Evolutionary conservation across 352 stramenopile species (phyloP).

Genomic region (Globisporangium emineosum): DNA sequence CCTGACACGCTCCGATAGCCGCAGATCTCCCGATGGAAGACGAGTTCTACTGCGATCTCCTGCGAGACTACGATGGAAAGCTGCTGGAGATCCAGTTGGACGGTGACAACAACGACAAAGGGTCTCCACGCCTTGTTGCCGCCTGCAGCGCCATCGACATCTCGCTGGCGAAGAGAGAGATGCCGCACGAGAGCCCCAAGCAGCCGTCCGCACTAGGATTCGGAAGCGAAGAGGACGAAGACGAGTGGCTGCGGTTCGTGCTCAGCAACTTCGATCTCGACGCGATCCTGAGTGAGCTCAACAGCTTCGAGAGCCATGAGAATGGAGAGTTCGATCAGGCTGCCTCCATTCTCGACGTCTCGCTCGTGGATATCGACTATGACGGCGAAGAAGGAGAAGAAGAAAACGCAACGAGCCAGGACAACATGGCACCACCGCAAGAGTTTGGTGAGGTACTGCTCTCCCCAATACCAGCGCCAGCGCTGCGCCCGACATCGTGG

Average conservation of each 20-base stretch:
- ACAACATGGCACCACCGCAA: background rate
- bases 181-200: background rate
- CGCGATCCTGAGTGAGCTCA: slow-evolving; percentile 3
- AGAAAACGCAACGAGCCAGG: background rate
- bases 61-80: slow-evolving; percentile 24
- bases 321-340: background rate
- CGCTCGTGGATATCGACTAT: slow-evolving; percentile 5
- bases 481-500: background rate
- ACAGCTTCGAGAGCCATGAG: slow-evolving; percentile 4
- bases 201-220: background rate
- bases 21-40: slow-evolving; percentile 10
- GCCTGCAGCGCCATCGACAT: background rate
- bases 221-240: background rate
- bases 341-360: slow-evolving; percentile 8
- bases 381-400: background rate
- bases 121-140: background rate
- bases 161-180: background rate
- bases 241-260: slow-evolving; percentile 3
- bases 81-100: slow-evolving; percentile 36
- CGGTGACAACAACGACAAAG: slow-evolving; percentile 6
- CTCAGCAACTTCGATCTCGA: slow-evolving; percentile 10
- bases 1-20: slow-evolving; percentile 4
- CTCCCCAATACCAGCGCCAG: background rate
- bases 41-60: slow-evolving; percentile 27
- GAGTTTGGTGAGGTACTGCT: background rate